Percentiles rank a stretch among this genome's conserved stretches.
Conservation (phyloP, 148 eudicot genomes). For the Camellia lanceoleosa region DNA sequence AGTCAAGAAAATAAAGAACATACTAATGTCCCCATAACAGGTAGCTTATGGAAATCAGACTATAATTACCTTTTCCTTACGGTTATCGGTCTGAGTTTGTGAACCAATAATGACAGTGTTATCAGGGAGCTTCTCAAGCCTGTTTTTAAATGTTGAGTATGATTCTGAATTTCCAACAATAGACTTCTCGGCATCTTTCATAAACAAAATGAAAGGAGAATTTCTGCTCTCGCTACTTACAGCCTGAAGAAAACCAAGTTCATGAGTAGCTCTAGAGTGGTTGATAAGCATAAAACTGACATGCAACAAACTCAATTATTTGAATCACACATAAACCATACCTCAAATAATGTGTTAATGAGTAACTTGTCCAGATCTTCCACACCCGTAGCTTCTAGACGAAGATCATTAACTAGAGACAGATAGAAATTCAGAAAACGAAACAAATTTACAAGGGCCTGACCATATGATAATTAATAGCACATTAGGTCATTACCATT, state of each 20-base stretch:
- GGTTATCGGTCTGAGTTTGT: slow-evolving; percentile 67
- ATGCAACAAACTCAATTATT: background rate
- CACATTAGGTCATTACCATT: slow-evolving; percentile 45
- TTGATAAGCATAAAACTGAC: background rate
- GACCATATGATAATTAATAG: slow-evolving; percentile 8
- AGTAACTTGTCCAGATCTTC: slow-evolving; percentile 80
- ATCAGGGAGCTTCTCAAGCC: slow-evolving; percentile 71
- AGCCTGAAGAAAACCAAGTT: slow-evolving; percentile 45
- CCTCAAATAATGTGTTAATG: slow-evolving; percentile 81
- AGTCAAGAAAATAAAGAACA: background rate
- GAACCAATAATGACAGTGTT: slow-evolving; percentile 82
- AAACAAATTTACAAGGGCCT: slow-evolving; percentile 13
- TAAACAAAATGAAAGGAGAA: slow-evolving; percentile 71
- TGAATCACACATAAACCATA: slow-evolving; percentile 9
- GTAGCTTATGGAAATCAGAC: background rate
- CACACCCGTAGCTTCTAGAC: slow-evolving; percentile 60
- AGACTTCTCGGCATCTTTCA: slow-evolving; percentile 89
- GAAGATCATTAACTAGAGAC: slow-evolving; percentile 62
- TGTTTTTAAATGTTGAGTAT: slow-evolving; percentile 54
- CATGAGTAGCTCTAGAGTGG: background rate
- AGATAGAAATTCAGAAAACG: slow-evolving; percentile 14
- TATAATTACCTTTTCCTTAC: slow-evolving; percentile 71
- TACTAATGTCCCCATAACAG: background rate
- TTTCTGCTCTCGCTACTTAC: slow-evolving; percentile 61
- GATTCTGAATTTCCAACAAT: slow-evolving; percentile 67